Evolutionary conservation across 495 filamentous ascomycete species (phyloP), one percentile per base, ranked within the genome.

Genomic region (Penicillium maclennaniae): DNA sequence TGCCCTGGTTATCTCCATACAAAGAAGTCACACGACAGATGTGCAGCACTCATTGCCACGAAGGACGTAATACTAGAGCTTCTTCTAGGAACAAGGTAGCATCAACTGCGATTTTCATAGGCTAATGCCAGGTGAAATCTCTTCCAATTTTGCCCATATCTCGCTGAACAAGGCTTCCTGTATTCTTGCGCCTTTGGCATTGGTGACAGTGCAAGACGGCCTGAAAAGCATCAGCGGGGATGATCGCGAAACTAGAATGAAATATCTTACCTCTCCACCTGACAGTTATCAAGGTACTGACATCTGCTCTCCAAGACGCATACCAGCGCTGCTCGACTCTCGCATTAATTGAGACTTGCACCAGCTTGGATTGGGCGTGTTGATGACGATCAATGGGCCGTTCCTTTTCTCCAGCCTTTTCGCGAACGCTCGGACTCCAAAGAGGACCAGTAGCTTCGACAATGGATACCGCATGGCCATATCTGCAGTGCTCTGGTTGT

Each of bases 391-490:
- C 14, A 54, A 28, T 3, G 38, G 45, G n/a, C 31, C 45, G 4
- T 50, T 46, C 4, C 21, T 21, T 12, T 43, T 34, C n/a, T 51
- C 45, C 16, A 56, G 15, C 8, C 45, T 56, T 12, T 63, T 43
- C 2, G 68, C 68, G 16, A 70, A 54, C 37, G 62, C 66, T 12
- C 68, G 59, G 9, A 47, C 47, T 41, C 38, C 59, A 43, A 63
- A 69, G 46, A 70, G 56, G 19, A 69, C 56, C 43, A 70, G 49
- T 19, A 70, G 45, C 49, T 70, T 70, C 14, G 66, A 69, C n/a
- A 62, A 28, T 1, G 45, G 49, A 43, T 70, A 70, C 45, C 64
- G 59, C 16, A 57, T 53, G 3, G 7, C 15, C 66, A 70, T 69
- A 31, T 62, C 45, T 8, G 59, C 59, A 7, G 38, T 67, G 23